Base-by-base conservation (phyloP, 2,329 filamentous ascomycete genomes). In the Anisogramma anomala region DNA sequence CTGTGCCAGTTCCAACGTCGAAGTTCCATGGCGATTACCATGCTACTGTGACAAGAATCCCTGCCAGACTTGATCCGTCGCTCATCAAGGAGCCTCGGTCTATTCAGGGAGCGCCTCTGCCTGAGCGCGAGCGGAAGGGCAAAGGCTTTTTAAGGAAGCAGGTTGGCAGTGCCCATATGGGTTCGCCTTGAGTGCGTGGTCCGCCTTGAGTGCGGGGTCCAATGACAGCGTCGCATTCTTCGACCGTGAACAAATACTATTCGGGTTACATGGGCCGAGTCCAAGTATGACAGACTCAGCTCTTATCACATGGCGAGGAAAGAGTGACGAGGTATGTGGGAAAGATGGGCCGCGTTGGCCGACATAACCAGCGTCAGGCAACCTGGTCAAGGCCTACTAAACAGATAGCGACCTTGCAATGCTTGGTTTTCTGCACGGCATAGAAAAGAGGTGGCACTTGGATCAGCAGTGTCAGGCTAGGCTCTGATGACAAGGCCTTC, bases 1-100 rank as follows among this genome's bases (percentile, higher is more conserved):
- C 73, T 10, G 71, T 78, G 30, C 70, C 76, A 6, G 64, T 74
- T 31, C 71, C 72, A n/a, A 72, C 67, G 49, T 69, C 72, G 39
- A 78, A 74, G 51, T 79, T 80, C 49, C 66, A 71, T 0, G 74
- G 74, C 43, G 74, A 79, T 50, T 82, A 82, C 60, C 68, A 71
- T 44, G 61, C 68, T 23, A 67, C 77, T 11, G 66, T 77, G 40
- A 77, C 76, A 10, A 65, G 77, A 50, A 78, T 84, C 27, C 91
- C 91, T 4, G 78, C 84, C 6, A 88, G 84, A 55, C 71, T 98
- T 8, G 91, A 98, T 53, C 74, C 81, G 3, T 74, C 78, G 11
- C 67, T 95, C 34, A 94, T 96, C 86, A 85, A 86, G 58, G 88
- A 95, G 61, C 88, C 88, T 22, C 75, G 88, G 43, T 79, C 84